These are phyloP conservation scores for Fusarium odoratissimum DNA, from an alignment of 2,329 filamentous ascomycete species.

Conservation along the genomic window DNA sequence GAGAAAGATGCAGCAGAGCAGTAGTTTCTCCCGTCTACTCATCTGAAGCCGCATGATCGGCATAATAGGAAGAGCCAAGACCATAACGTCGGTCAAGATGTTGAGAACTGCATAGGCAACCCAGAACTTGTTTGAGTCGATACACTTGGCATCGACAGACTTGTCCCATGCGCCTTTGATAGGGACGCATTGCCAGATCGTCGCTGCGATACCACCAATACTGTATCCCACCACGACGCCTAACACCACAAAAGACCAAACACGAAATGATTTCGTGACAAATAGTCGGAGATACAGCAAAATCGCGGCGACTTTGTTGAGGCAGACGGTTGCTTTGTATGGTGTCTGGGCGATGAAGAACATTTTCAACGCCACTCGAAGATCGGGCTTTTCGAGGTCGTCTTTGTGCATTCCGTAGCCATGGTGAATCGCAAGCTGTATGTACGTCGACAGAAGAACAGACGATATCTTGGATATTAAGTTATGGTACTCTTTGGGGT, in stretches of 20 bases:
- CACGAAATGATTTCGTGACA: neutral
- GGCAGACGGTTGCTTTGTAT: neutral
- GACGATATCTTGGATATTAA: neutral
- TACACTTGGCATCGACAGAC: neutral
- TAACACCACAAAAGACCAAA: neutral
- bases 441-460: neutral
- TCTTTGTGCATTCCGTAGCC: neutral
- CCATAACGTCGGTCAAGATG: neutral
- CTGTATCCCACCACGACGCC: neutral
- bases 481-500: accelerated
- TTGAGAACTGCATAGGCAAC: neutral
- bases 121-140: conserved; percentile 6
- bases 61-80: neutral
- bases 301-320: neutral
- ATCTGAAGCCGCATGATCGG: neutral
- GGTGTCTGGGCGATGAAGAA: conserved; percentile 1
- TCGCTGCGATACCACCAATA: neutral
- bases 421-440: neutral
- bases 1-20: neutral
- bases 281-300: neutral
- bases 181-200: neutral
- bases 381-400: neutral
- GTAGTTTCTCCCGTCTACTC: neutral
- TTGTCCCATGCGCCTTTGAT: neutral
- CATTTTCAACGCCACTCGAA: neutral